Evolutionary conservation across 23 red algal genomes (phyloP).

Genomic region (Gracilaria vermiculophylla): DNA sequence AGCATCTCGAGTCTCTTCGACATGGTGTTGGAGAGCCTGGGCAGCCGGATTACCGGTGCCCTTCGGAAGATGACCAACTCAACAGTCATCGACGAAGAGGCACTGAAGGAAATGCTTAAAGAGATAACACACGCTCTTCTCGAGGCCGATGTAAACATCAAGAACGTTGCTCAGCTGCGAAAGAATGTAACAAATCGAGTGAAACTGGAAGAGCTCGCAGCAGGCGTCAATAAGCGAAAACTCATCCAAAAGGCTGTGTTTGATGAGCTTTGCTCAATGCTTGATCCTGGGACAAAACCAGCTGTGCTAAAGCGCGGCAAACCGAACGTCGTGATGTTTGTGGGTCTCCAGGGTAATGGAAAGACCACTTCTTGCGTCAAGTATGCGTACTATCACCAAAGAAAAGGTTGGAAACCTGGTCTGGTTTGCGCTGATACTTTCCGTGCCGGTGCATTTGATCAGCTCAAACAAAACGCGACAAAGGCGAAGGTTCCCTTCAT

Average conservation of each 20-base stretch:
- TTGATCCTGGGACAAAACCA: conserved; percentile 82
- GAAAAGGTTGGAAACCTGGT: conserved; percentile 89
- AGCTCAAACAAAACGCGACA: conserved; percentile 94
- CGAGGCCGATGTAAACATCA: conserved; percentile 97
- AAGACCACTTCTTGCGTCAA: conserved; percentile 99
- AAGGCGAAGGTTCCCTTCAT: conserved; percentile 94
- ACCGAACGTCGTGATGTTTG: conserved; percentile 98
- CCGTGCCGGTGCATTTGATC: conserved; percentile 97
- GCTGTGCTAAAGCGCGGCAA: conserved; percentile 69
- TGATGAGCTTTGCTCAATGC: conserved; percentile 95
- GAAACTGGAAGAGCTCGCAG: conserved; percentile 78
- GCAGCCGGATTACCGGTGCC: conserved; percentile 87
- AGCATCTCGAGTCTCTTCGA: not conserved
- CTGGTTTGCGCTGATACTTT: conserved; percentile 99
- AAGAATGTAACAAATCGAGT: conserved; percentile 81
- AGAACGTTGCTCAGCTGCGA: conserved; percentile 70
- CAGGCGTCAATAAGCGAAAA: conserved; percentile 94
- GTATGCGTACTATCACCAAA: conserved; percentile 91
- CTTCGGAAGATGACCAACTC: conserved; percentile 85
- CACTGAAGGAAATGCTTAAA: conserved; percentile 87
- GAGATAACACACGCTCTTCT: conserved; percentile 87
- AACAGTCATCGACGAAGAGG: conserved; percentile 91
- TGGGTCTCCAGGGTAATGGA: conserved; percentile 96
- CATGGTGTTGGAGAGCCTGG: conserved; percentile 92
- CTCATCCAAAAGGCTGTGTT: conserved; percentile 96